These are phyloP conservation scores for Acmispon strigosus DNA, from an alignment of 306 rosid genomes.

Conservation along the genomic window DNA sequence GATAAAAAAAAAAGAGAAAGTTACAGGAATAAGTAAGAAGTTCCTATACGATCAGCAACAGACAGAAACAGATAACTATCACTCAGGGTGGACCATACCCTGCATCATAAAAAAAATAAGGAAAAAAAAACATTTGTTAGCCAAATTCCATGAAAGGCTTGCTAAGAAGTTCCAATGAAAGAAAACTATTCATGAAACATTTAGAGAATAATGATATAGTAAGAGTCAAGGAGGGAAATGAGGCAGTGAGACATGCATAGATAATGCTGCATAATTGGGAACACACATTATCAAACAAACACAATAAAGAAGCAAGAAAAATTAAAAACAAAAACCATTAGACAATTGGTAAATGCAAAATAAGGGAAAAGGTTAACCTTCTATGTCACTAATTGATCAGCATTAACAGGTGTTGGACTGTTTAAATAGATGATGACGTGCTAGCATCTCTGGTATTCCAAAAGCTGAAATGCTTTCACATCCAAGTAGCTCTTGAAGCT, in stretches of 20 bases:
- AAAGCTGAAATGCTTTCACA: slow-evolving; percentile 69
- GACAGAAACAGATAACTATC: slow-evolving; percentile 13
- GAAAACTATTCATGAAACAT: not conserved
- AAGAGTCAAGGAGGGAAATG: no score
- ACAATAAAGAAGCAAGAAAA: not conserved
- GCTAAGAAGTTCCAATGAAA: not conserved
- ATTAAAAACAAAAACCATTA: not conserved
- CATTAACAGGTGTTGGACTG: slow-evolving; percentile 31
- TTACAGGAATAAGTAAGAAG: slow-evolving; percentile 15
- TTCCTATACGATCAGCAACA: slow-evolving; percentile 36
- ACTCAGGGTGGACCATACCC: slow-evolving; percentile 23
- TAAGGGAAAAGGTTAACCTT: not conserved
- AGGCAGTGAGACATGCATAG: not conserved
- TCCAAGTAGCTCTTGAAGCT: slow-evolving; percentile 68
- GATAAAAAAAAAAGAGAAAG: not conserved
- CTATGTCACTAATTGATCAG: slow-evolving; percentile 22
- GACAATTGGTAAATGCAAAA: not conserved
- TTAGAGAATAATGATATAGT: no score
- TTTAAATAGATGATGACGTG: slow-evolving; percentile 54
- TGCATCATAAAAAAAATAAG: slow-evolving; percentile 31
- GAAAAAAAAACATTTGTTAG: not conserved
- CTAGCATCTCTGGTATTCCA: slow-evolving; percentile 59
- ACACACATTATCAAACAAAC: not conserved
- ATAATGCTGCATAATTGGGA: not conserved
- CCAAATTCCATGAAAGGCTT: not conserved